These are phyloP conservation scores for Ganoderma lucidum DNA, from an alignment of 1,284 basidiomycete species.

Conservation along the genomic window DNA sequence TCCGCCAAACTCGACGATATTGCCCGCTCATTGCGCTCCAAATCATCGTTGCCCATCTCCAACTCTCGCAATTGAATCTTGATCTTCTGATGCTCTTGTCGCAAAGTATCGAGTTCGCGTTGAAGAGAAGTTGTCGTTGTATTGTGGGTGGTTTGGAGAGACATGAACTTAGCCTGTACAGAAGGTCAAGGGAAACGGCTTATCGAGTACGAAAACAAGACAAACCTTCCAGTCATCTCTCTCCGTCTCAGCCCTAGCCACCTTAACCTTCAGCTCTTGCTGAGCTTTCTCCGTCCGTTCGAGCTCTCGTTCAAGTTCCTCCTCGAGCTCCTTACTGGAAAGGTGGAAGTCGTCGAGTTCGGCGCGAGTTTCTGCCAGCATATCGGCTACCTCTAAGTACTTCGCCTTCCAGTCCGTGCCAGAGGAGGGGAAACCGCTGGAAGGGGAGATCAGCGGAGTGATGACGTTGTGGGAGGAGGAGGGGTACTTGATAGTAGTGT, in stretches of 20 bases:
- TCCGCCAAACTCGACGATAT: constrained; percentile 93
- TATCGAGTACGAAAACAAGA: neutral
- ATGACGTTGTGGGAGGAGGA: constrained; percentile 15
- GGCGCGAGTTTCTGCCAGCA: constrained; percentile 84
- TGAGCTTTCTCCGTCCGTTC: constrained; percentile 88
- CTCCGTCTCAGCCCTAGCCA: constrained; percentile 78
- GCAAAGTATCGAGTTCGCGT: constrained; percentile 85
- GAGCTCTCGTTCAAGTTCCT: constrained; percentile 91
- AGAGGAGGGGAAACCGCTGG: constrained; percentile 58
- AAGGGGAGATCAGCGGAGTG: constrained; percentile 22
- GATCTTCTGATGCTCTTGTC: constrained; percentile 82
- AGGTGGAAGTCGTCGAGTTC: constrained; percentile 93
- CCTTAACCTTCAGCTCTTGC: constrained; percentile 81
- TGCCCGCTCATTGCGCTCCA: constrained; percentile 92
- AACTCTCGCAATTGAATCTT: constrained; percentile 88
- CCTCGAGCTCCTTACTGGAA: constrained; percentile 92
- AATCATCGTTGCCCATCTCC: constrained; percentile 96
- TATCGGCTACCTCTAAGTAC: constrained; percentile 86
- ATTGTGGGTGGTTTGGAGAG: constrained; percentile 90
- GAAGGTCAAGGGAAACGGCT: constrained; percentile 20
- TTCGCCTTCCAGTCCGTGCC: constrained; percentile 80
- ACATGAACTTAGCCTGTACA: constrained; percentile 83
- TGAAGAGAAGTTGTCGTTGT: constrained; percentile 87
- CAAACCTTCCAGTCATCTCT: constrained; percentile 93
- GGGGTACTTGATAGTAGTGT: constrained; percentile 65